Conservation (phyloP, 495 filamentous ascomycete genomes). For the Durotheca rogersii region DNA sequence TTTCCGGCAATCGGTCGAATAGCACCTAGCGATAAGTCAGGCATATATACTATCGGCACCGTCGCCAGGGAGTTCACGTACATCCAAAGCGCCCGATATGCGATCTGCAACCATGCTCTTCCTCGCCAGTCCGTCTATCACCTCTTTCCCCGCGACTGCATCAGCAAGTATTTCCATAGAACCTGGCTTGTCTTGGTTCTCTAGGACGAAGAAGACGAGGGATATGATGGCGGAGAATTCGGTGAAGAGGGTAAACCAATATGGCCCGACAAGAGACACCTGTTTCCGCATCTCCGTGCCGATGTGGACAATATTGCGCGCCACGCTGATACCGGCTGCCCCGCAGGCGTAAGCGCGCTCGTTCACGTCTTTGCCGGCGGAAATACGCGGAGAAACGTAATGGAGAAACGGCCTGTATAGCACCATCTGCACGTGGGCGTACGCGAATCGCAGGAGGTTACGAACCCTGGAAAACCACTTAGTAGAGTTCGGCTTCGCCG, state of each 20-base stretch:
- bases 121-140: constrained; percentile 73
- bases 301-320: constrained; percentile 92
- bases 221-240: constrained; percentile 93
- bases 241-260: constrained; percentile 97
- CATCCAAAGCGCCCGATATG: constrained; percentile 72
- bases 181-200: constrained; percentile 80
- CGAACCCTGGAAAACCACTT: constrained; percentile 61
- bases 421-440: constrained; percentile 90
- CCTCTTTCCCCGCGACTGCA: constrained; percentile 77
- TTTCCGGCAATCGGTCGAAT: constrained; percentile 78
- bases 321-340: constrained; percentile 86
- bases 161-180: constrained; percentile 77
- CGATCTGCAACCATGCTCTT: constrained; percentile 87
- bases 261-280: constrained; percentile 80
- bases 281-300: constrained; percentile 84
- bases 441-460: constrained; percentile 82
- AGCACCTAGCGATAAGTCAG: constrained; percentile 52
- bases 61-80: constrained; percentile 38
- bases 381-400: constrained; percentile 74
- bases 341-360: constrained; percentile 89
- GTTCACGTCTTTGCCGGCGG: constrained; percentile 68
- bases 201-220: constrained; percentile 83
- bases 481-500: constrained; percentile 21
- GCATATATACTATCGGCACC: background rate
- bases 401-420: constrained; percentile 95